Evolutionary conservation across 176 grass and related monocot species (phyloP).

Genomic region (Raddia distichophylla): DNA sequence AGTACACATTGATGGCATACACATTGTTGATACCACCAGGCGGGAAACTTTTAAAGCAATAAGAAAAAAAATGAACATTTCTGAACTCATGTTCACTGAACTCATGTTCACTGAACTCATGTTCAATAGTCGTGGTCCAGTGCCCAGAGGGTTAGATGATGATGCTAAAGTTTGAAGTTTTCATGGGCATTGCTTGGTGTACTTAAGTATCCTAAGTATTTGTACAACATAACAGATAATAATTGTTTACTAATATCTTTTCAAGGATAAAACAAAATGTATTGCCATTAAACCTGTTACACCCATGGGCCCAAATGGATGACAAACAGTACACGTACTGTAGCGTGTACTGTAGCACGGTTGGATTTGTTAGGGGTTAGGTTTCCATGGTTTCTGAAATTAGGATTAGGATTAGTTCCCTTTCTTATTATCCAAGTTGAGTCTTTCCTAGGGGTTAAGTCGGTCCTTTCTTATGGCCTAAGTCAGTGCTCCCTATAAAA

Average conservation of each 20-base stretch:
- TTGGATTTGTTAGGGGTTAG: no score
- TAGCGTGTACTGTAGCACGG: no score
- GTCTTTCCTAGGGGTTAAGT: no score
- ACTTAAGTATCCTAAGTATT: background rate
- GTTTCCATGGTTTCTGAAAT: no score
- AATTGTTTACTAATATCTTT: background rate
- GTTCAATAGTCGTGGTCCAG: conserved; percentile 15
- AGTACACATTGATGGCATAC: conserved; percentile 16
- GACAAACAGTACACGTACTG: no score
- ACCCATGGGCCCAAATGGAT: no score
- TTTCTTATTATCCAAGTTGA: no score
- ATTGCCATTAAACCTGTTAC: background rate
- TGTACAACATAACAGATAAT: background rate
- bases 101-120: background rate
- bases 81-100: conserved; percentile 3
- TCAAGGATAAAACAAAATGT: background rate
- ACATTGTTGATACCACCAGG: conserved; percentile 1
- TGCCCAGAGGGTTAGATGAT: background rate
- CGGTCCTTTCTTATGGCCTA: no score
- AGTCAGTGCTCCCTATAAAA: no score
- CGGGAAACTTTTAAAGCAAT: background rate
- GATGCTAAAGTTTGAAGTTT: background rate
- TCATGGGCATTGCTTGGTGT: background rate
- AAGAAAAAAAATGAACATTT: background rate
- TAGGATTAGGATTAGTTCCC: no score